Base-by-base conservation (phyloP, 2,329 filamentous ascomycete genomes). In the Sphaerostilbella broomeana region DNA sequence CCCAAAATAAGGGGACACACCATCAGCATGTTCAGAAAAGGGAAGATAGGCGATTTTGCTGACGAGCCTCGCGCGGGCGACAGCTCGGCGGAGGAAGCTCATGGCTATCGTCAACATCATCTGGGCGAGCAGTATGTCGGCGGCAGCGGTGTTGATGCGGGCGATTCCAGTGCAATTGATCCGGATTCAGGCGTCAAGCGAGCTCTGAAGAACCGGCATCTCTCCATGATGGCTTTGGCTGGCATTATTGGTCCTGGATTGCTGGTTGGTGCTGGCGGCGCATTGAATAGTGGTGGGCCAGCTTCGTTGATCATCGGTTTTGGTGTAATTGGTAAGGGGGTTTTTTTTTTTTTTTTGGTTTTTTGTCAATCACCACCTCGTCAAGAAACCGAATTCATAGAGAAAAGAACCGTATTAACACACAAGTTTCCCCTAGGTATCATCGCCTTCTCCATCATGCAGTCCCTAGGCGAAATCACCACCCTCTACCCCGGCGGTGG, bases 281-380 rank as follows among this genome's bases (percentile, higher is more conserved):
- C 84, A 0, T 64, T 89, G 17, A 68, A 73, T 10, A 74, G 70
- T 28, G 83, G 82, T 40, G 84, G 84, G 0, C 84, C 84, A 12
- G 84, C 81, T 0, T 78, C 81, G 0, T 61, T 86, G 34, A 58
- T 88, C 24, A 86, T 88, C 52, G 83, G 83, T 2, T 89, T 88
- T 48, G 75, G 71, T 8, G 64, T 86, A 19, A 81, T 86, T 47
- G 83, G 62, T 64, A 53, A 38, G 54, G 49, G 8, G 17, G 16
- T 16, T 18, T 15, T 10, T 18, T 15, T 17, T 31, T 3, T 31
- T 9, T 6, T 17, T 6, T 18, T 9, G 6, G 7, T 31, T n/a
- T n/a, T n/a, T n/a, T n/a, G n/a, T n/a, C n/a, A n/a, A n/a, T n/a
- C n/a, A n/a, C n/a, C n/a, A n/a, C n/a, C n/a, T n/a, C n/a, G n/a